phyloP scores from a whole-genome alignment of 805 yeast genomes.

The Sungouiozyma intestinalis region DNA sequence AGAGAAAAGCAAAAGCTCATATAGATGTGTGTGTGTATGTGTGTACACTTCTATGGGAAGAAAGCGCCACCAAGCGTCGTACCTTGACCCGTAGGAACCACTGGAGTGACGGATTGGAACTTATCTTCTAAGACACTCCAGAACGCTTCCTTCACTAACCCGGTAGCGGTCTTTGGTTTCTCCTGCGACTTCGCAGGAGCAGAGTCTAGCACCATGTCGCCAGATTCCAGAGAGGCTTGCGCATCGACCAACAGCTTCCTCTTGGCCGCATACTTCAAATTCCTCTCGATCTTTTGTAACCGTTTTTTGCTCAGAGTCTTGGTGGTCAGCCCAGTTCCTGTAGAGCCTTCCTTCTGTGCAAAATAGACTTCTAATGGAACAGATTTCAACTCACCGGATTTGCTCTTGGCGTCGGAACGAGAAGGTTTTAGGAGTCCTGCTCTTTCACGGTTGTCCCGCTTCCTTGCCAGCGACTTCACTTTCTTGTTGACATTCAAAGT shows the following conservation, averaged over 20 bases:
- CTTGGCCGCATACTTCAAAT: constrained; percentile 55
- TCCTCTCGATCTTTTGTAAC: constrained; percentile 70
- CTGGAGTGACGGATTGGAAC: constrained; percentile 34
- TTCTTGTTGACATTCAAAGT: constrained; percentile 42
- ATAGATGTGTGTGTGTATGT: background rate
- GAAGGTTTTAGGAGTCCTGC: constrained; percentile 34
- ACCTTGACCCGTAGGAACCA: constrained; percentile 51
- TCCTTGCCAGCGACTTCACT: constrained; percentile 40
- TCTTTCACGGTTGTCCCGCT: constrained; percentile 43
- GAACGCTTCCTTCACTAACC: constrained; percentile 47
- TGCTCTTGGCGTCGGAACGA: constrained; percentile 35
- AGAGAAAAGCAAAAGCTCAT: too few relatives aligned
- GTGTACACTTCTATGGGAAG: constrained; percentile 29
- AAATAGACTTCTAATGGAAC: constrained; percentile 35
- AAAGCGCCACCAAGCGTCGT: constrained; percentile 76
- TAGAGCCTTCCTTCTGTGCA: constrained; percentile 3
- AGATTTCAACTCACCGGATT: constrained; percentile 33
- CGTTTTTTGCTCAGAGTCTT: constrained; percentile 65
- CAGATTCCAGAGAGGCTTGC: constrained; percentile 36
- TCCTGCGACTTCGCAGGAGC: constrained; percentile 2
- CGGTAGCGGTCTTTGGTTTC: constrained; percentile 30
- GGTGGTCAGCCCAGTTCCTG: constrained; percentile 33
- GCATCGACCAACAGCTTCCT: constrained; percentile 44
- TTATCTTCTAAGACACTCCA: constrained; percentile 64
- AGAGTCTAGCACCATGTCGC: constrained; percentile 13